Evolutionary conservation across 2,329 filamentous ascomycete species (phyloP).

Genomic region (Hymenoscyphus linearis): DNA sequence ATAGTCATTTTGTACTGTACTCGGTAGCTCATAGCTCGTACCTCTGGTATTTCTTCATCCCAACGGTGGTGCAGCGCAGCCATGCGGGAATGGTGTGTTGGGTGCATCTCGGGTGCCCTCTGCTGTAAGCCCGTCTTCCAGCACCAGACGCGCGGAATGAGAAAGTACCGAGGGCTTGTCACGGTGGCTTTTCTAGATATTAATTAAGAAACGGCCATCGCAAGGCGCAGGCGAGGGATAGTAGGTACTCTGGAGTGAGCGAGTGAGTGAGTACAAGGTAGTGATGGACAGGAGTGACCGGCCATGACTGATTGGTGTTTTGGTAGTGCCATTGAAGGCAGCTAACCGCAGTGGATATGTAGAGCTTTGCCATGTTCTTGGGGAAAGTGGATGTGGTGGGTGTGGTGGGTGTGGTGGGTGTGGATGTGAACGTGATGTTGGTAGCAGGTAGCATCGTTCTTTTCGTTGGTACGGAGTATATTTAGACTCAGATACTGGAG

Average conservation of each 20-base stretch:
- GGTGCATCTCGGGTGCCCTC: not conserved
- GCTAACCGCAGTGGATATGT: not conserved
- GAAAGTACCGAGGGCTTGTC: constrained; percentile 8
- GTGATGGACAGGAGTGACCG: not conserved
- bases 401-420: no score
- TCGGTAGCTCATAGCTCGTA: no score
- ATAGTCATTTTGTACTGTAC: no score
- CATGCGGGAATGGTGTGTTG: constrained; percentile 4
- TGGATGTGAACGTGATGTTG: no score
- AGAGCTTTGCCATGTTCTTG: not conserved
- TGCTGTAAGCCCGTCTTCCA: constrained; percentile 3
- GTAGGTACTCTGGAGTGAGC: not conserved
- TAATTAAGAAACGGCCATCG: not conserved
- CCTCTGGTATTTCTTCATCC: not conserved
- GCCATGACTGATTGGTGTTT: not conserved
- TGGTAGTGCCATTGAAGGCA: not conserved
- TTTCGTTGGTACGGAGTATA: no score
- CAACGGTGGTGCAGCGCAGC: constrained; percentile 7
- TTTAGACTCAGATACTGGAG: no score
- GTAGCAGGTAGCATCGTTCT: no score
- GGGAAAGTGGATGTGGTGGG: not conserved
- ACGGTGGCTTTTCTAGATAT: not conserved
- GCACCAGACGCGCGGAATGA: constrained; percentile 3
- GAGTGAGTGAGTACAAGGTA: not conserved
- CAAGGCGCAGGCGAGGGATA: no score